These are phyloP conservation scores for Claviceps spartinae DNA, from an alignment of 2,329 filamentous ascomycete genomes.

Conservation along the genomic window DNA sequence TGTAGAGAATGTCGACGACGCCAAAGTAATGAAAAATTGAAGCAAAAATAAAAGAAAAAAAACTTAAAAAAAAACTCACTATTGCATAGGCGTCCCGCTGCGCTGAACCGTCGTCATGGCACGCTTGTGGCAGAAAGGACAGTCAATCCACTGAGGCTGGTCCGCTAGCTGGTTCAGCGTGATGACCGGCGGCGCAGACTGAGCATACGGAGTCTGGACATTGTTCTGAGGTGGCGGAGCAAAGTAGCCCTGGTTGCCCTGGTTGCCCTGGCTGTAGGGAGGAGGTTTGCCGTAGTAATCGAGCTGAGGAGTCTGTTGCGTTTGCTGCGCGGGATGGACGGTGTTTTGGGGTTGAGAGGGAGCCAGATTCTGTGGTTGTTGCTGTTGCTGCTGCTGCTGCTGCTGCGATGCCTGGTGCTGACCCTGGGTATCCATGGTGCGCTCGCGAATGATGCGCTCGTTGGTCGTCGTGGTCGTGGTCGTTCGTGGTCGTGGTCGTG, in stretches of 20 bases:
- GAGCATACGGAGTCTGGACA: background rate
- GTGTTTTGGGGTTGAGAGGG: background rate
- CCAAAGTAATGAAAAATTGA: no score
- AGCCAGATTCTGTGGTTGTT: background rate
- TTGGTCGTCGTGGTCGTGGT: background rate
- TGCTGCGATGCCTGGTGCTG: background rate
- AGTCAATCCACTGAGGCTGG: constrained; percentile 16
- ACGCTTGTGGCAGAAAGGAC: constrained; percentile 16
- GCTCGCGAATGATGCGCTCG: background rate
- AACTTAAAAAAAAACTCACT: constrained; percentile 8
- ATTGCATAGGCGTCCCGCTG: constrained; percentile 15
- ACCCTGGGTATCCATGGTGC: background rate
- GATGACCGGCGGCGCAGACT: background rate
- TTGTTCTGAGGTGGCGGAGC: background rate
- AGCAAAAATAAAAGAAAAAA: no score
- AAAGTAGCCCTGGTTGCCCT: constrained; percentile 2
- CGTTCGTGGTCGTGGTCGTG: no score
- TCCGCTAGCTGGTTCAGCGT: constrained; percentile 14
- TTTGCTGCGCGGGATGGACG: background rate
- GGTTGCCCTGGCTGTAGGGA: background rate
- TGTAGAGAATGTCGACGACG: no score
- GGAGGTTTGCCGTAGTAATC: background rate
- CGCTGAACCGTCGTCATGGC: constrained; percentile 11
- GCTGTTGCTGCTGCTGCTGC: background rate
- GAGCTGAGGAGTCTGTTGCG: no score